Conservation (phyloP, 768 basidiomycete genomes). For the Mycena metata region DNA sequence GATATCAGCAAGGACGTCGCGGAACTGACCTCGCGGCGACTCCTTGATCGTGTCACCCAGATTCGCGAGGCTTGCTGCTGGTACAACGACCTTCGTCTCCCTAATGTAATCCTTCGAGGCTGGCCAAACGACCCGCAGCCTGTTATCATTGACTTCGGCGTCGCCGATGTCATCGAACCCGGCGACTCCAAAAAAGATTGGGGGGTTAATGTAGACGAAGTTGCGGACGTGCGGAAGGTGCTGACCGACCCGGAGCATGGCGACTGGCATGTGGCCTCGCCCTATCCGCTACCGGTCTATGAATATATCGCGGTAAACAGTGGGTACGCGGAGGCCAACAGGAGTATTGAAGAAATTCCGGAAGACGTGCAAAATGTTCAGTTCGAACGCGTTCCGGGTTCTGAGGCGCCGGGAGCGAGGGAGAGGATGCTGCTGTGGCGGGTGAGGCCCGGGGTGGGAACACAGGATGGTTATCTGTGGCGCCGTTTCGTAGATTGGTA, state of each 20-base stretch:
- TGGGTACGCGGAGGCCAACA: not conserved
- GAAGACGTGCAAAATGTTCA: not conserved
- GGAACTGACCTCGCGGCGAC: no score
- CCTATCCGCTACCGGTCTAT: not conserved
- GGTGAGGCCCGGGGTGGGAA: not conserved
- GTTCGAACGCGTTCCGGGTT: not conserved
- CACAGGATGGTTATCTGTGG: not conserved
- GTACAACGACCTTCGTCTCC: no score
- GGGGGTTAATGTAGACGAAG: not conserved
- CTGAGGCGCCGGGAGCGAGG: not conserved
- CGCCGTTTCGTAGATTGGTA: no score
- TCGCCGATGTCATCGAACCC: not conserved
- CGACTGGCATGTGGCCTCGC: conserved; percentile 10
- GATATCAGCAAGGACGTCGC: no score
- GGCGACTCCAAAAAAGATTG: not conserved
- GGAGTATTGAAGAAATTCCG: not conserved
- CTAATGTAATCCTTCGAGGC: no score
- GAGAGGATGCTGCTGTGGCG: not conserved
- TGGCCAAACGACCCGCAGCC: no score
- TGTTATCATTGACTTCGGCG: conserved; percentile 11
- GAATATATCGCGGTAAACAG: not conserved
- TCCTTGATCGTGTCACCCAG: no score
- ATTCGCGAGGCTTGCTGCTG: no score
- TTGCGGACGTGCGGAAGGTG: not conserved
- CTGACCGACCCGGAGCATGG: not conserved